Evolutionary conservation across 352 stramenopile genomes (phyloP).

Genomic region (Phytopythium oedochilum): DNA sequence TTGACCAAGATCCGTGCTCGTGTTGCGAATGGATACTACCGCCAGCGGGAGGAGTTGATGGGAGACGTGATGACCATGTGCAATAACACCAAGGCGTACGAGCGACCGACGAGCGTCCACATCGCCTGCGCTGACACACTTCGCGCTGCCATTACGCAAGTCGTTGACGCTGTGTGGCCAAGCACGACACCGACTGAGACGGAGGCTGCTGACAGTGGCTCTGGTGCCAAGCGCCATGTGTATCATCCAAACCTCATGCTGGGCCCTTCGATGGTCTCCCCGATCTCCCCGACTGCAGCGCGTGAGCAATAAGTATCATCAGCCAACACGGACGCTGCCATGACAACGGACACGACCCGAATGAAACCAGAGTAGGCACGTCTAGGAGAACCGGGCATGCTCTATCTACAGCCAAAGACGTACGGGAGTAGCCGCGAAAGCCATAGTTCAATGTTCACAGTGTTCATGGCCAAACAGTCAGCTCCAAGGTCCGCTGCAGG

Average conservation of each 20-base stretch:
- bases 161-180: background rate
- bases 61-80: background rate
- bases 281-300: no score
- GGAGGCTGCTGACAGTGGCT: background rate
- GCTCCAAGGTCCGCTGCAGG: no score
- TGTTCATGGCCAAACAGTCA: no score
- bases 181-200: background rate
- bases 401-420: no score
- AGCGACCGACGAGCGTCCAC: background rate
- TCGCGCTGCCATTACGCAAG: background rate
- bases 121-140: background rate
- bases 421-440: no score
- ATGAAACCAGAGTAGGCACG: no score
- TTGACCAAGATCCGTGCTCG: slow-evolving; percentile 1
- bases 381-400: no score
- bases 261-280: no score
- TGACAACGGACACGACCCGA: no score
- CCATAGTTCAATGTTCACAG: no score
- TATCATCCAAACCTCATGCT: slow-evolving; percentile 1
- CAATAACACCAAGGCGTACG: slow-evolving; percentile 1
- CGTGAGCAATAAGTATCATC: no score
- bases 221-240: background rate
- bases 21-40: background rate
- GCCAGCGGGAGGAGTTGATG: background rate
- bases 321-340: no score